Evolutionary conservation across 495 filamentous ascomycete genomes (phyloP).

Genomic region (Ramalina peruviana): DNA sequence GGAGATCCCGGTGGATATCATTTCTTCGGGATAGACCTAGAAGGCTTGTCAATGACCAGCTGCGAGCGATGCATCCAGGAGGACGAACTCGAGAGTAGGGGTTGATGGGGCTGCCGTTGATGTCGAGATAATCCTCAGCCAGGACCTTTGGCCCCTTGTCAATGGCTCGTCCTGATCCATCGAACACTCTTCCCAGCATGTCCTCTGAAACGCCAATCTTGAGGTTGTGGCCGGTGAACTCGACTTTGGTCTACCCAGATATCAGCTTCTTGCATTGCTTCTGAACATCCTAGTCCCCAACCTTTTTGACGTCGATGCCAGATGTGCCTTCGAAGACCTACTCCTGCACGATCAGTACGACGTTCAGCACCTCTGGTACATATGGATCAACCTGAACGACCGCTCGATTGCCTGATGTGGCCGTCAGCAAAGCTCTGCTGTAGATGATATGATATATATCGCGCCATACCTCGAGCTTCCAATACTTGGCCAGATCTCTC

Average conservation of each 20-base stretch:
- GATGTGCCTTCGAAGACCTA: constrained; percentile 97
- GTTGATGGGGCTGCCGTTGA: constrained; percentile 98
- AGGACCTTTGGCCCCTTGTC: constrained; percentile 98
- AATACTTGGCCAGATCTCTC: constrained; percentile 90
- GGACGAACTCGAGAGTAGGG: constrained; percentile 77
- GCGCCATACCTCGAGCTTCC: constrained; percentile 73
- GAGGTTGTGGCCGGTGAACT: constrained; percentile 91
- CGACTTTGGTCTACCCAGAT: constrained; percentile 64
- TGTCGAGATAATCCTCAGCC: constrained; percentile 95
- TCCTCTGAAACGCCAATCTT: constrained; percentile 98
- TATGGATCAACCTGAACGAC: constrained; percentile 60
- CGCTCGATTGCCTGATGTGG: constrained; percentile 60
- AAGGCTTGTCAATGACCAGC: constrained; percentile 6
- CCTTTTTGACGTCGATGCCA: constrained; percentile 97
- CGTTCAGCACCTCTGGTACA: background rate
- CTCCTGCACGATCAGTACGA: background rate
- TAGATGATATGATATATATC: background rate
- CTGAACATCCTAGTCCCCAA: constrained; percentile 21
- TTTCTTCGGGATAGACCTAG: constrained; percentile 96
- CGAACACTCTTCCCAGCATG: constrained; percentile 98
- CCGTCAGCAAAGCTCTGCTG: background rate
- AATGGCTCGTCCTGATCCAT: constrained; percentile 92
- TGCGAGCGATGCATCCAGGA: background rate
- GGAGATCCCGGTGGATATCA: constrained; percentile 99
- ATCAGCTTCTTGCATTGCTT: constrained; percentile 13